Percentiles rank a stretch among this genome's conserved stretches.
These are phyloP conservation scores for Madurella fahalii DNA, from an alignment of 2,329 filamentous ascomycete species.

Conservation along the genomic window DNA sequence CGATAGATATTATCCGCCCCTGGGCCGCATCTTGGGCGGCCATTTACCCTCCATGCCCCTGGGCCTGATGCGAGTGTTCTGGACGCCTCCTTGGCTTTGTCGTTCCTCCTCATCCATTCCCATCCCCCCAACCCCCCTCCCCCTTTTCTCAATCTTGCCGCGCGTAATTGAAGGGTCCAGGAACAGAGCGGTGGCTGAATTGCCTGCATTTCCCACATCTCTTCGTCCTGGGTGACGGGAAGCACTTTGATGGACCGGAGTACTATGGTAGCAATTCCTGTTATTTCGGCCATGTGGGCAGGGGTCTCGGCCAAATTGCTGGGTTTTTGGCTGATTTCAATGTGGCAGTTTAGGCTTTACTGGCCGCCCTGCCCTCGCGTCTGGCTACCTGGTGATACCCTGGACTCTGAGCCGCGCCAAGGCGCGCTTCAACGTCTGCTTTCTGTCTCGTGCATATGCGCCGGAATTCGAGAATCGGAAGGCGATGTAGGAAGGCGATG, in stretches of 20 bases:
- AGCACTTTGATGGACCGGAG: background rate
- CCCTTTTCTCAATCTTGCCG: no score
- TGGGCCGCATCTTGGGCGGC: constrained; percentile 19
- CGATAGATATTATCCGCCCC: constrained; percentile 10
- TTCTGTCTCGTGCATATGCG: constrained; percentile 25
- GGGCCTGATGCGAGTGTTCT: background rate
- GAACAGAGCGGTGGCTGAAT: background rate
- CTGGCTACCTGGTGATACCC: constrained; percentile 14
- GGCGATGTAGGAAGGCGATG: background rate
- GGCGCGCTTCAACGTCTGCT: constrained; percentile 18
- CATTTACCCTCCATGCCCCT: constrained; percentile 23
- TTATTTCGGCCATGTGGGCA: constrained; percentile 2
- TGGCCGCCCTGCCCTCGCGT: constrained; percentile 4
- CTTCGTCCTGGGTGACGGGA: constrained; percentile 17
- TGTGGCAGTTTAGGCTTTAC: constrained; percentile 29
- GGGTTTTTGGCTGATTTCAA: constrained; percentile 30
- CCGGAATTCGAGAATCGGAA: constrained; percentile 13
- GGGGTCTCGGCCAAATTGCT: constrained; percentile 23
- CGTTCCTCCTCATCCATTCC: background rate
- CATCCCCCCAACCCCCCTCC: no score
- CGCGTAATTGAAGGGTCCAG: background rate
- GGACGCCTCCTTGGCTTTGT: background rate
- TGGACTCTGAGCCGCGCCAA: constrained; percentile 17
- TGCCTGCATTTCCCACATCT: constrained; percentile 2
- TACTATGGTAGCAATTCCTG: constrained; percentile 5